Evolutionary conservation across 192 early-diverging fungal genomes (phyloP).

Genomic region (Podila horticola): DNA sequence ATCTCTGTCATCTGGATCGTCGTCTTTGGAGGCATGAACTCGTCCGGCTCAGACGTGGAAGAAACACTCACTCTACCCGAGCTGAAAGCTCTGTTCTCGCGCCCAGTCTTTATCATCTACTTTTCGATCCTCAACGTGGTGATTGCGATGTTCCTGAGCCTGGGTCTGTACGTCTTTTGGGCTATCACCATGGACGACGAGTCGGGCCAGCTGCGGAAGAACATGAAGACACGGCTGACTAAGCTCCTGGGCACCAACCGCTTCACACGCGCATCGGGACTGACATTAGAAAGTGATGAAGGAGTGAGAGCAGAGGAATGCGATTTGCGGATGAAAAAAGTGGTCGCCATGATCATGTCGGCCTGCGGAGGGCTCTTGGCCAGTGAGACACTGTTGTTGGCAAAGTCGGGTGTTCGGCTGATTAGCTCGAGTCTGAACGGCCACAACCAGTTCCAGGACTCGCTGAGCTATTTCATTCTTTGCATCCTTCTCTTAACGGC

Average conservation of each 20-base stretch:
- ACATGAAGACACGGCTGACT: conserved; percentile 21
- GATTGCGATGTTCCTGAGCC: conserved; percentile 42
- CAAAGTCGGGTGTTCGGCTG: conserved; percentile 60
- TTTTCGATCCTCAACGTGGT: conserved; percentile 61
- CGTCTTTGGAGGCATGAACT: conserved; percentile 64
- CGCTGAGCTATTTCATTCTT: conserved; percentile 62
- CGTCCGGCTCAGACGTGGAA: conserved; percentile 59
- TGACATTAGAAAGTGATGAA: conserved; percentile 40
- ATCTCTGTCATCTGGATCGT: conserved; percentile 68
- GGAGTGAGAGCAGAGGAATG: conserved; percentile 18
- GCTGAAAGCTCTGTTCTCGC: conserved; percentile 57
- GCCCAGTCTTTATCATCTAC: conserved; percentile 61
- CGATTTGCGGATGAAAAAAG: conserved; percentile 53
- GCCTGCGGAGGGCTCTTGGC: conserved; percentile 67
- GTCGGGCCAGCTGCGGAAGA: conserved; percentile 41
- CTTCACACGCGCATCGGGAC: conserved; percentile 33
- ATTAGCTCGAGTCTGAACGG: conserved; percentile 34
- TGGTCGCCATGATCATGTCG: conserved; percentile 66
- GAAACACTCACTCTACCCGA: conserved; percentile 56
- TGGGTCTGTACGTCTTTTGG: conserved; percentile 61
- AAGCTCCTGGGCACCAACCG: conserved; percentile 33
- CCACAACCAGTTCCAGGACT: conserved; percentile 65
- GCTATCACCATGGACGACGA: conserved; percentile 42
- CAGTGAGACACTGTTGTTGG: conserved; percentile 65
- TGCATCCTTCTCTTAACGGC: conserved; percentile 60